These are phyloP conservation scores for Drosera capensis DNA, from an alignment of 148 eudicot species.

Conservation along the genomic window DNA sequence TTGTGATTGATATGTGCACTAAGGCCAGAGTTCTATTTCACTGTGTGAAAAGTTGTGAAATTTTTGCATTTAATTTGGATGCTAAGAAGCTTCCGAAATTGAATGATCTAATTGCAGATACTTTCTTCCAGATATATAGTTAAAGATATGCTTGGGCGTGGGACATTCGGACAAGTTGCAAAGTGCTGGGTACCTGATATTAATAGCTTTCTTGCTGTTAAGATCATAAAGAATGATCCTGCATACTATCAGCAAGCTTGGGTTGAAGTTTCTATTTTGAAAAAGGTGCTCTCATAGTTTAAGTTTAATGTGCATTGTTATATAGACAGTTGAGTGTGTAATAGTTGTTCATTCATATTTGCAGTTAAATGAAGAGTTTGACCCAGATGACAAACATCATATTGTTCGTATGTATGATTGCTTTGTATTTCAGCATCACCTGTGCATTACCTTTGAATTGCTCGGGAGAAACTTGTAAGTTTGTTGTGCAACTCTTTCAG, in stretches of 20 bases:
- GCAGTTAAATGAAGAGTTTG: constrained; percentile 81
- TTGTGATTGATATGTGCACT: too few species aligned
- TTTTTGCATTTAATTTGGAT: too few species aligned
- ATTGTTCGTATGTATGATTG: constrained; percentile 90
- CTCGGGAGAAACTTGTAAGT: constrained; percentile 85
- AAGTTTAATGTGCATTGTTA: constrained; percentile 4
- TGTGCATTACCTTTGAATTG: constrained; percentile 90
- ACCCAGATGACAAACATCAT: constrained; percentile 94
- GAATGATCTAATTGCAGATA: background rate
- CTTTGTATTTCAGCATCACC: constrained; percentile 78
- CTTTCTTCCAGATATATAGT: constrained; percentile 61
- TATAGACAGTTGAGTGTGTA: constrained; percentile 4
- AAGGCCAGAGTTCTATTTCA: too few species aligned
- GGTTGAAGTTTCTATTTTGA: constrained; percentile 91
- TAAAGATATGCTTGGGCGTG: constrained; percentile 93
- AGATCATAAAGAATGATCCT: constrained; percentile 90
- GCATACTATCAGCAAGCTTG: constrained; percentile 91
- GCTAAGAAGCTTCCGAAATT: background rate
- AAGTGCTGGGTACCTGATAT: constrained; percentile 89
- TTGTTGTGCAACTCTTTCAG: background rate
- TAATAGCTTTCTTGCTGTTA: constrained; percentile 72
- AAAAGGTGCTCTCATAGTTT: constrained; percentile 34
- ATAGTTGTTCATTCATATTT: constrained; percentile 9
- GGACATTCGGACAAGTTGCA: constrained; percentile 99
- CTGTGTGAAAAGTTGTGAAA: too few species aligned